phyloP scores from a whole-genome alignment of 768 basidiomycete genomes.

The Paxillus involutus region DNA sequence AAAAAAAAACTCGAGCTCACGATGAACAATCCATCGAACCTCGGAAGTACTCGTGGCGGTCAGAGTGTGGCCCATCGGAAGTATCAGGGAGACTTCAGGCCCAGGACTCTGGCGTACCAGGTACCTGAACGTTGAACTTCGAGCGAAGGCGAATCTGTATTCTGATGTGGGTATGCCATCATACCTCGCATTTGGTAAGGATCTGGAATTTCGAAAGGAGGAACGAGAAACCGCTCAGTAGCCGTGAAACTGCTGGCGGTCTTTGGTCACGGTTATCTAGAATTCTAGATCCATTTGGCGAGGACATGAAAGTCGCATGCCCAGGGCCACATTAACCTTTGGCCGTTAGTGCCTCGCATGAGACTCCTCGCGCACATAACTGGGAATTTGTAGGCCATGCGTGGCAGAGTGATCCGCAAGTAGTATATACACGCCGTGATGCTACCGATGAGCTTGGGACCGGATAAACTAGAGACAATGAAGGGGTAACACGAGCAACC shows the following conservation, averaged over 20 bases:
- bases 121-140: no score
- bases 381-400: background rate
- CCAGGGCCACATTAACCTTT: background rate
- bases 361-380: background rate
- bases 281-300: no score
- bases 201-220: background rate
- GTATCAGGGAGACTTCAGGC: no score
- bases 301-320: background rate
- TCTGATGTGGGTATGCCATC: background rate
- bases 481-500: no score
- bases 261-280: background rate
- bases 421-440: no score
- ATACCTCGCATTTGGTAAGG: background rate
- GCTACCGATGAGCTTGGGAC: no score
- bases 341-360: background rate
- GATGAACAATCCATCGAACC: no score
- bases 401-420: background rate
- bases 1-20: no score
- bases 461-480: background rate
- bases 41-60: no score
- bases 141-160: no score
- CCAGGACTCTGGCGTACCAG: no score
- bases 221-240: background rate
- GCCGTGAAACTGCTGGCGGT: background rate
- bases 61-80: no score